Percentiles rank a stretch among this genome's conserved stretches.
phyloP scores from a whole-genome alignment of 352 stramenopile species.

The Peronospora destructor region DNA sequence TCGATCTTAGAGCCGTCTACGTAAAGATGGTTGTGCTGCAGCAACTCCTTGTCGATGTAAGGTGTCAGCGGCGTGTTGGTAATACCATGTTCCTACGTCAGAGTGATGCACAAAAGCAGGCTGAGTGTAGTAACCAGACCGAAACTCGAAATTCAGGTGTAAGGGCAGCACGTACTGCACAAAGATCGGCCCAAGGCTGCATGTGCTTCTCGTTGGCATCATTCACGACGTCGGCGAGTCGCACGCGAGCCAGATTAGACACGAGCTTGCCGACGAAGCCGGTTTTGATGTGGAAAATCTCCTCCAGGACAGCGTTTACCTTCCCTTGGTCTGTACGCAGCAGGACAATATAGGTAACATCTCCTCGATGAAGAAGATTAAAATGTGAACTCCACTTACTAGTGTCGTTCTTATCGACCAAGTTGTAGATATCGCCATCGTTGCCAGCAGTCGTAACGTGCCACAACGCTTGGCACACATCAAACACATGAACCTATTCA shows the following conservation, averaged over 20 bases:
- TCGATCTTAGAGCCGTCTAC: slow-evolving; percentile 73
- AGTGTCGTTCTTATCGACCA: slow-evolving; percentile 84
- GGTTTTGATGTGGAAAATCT: slow-evolving; percentile 77
- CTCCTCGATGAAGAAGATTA: neutral
- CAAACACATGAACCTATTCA: slow-evolving; percentile 64
- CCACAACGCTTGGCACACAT: slow-evolving; percentile 76
- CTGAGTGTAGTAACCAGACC: neutral
- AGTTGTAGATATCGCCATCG: slow-evolving; percentile 67
- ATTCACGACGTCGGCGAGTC: slow-evolving; percentile 75
- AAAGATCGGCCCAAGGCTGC: slow-evolving; percentile 83
- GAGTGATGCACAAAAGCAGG: slow-evolving; percentile 12
- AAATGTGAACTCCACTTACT: slow-evolving; percentile 34
- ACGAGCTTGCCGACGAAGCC: slow-evolving; percentile 83
- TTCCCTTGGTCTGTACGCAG: slow-evolving; percentile 56
- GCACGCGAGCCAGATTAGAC: slow-evolving; percentile 73
- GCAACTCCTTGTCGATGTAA: slow-evolving; percentile 85
- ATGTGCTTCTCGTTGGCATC: slow-evolving; percentile 89
- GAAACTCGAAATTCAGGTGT: slow-evolving; percentile 1
- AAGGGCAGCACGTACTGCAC: slow-evolving; percentile 29
- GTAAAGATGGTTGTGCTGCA: slow-evolving; percentile 82
- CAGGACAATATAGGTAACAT: slow-evolving; percentile 1
- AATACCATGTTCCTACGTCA: slow-evolving; percentile 59
- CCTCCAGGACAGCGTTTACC: slow-evolving; percentile 65
- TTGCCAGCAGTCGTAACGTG: slow-evolving; percentile 51
- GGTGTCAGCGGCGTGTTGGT: slow-evolving; percentile 79